Percentiles rank a stretch among this genome's conserved stretches.
Conservation (phyloP, 1,284 basidiomycete genomes). For the Ceratorhiza oryzae-sativae region DNA sequence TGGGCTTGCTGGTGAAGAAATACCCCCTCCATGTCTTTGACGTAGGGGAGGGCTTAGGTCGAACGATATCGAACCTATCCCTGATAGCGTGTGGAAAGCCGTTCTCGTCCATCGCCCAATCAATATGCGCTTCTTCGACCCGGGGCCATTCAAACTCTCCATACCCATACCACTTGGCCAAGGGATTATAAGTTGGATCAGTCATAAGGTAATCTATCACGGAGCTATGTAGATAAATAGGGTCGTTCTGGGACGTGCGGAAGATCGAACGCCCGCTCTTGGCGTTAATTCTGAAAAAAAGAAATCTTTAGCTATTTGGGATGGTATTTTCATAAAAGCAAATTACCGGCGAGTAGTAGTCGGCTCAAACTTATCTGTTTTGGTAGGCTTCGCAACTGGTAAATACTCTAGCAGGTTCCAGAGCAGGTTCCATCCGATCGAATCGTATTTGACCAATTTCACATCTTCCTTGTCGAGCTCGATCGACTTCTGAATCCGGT, state of each 20-base stretch:
- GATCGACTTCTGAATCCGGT: neutral
- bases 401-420: neutral
- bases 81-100: neutral
- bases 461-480: neutral
- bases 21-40: too few relatives aligned
- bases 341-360: neutral
- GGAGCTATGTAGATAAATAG: slow-evolving; percentile 24
- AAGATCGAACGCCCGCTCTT: neutral
- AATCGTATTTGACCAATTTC: neutral
- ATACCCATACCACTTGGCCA: slow-evolving; percentile 12
- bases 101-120: neutral
- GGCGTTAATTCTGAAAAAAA: neutral
- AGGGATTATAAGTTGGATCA: neutral
- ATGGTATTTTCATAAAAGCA: neutral
- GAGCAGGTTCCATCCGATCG: neutral
- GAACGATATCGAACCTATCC: neutral
- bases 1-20: too few relatives aligned
- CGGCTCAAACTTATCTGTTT: neutral
- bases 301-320: neutral
- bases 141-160: neutral
- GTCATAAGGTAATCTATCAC: neutral
- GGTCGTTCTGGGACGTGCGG: neutral
- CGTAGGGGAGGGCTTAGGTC: too few relatives aligned
- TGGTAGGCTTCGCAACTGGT: neutral
- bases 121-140: neutral